These are phyloP conservation scores for Neophaeococcomyces aloes DNA, from an alignment of 2,329 filamentous ascomycete genomes.

Conservation along the genomic window DNA sequence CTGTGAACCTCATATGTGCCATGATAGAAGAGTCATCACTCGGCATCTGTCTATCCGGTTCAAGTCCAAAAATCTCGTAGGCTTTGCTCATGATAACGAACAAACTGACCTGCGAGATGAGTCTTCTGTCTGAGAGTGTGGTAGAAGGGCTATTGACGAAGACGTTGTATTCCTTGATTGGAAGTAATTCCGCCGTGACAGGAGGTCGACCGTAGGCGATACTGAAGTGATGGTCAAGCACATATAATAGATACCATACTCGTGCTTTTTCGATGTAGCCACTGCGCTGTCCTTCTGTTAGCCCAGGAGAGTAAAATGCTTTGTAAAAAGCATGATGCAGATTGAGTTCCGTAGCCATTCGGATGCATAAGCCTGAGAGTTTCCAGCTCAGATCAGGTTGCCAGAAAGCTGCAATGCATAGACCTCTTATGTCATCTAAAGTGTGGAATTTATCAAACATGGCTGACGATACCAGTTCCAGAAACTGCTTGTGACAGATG, in stretches of 20 bases:
- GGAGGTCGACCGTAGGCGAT: constrained; percentile 51
- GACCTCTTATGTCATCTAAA: constrained; percentile 47
- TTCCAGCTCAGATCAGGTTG: constrained; percentile 54
- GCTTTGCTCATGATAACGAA: constrained; percentile 48
- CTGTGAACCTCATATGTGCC: constrained; percentile 37
- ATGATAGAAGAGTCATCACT: constrained; percentile 26
- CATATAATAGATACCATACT: constrained; percentile 54
- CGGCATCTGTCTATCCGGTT: constrained; percentile 25
- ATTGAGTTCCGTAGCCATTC: constrained; percentile 48
- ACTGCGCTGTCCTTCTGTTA: constrained; percentile 22
- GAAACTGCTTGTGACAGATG: constrained; percentile 47
- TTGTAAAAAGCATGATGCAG: constrained; percentile 45
- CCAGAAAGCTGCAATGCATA: constrained; percentile 54
- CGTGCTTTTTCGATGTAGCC: constrained; percentile 42
- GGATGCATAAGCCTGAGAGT: constrained; percentile 48
- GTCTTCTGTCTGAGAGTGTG: constrained; percentile 45
- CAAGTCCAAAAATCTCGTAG: constrained; percentile 48
- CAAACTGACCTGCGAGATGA: constrained; percentile 49
- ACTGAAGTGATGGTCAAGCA: constrained; percentile 56
- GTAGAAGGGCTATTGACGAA: constrained; percentile 44
- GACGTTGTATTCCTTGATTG: constrained; percentile 47
- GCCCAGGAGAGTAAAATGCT: constrained; percentile 39
- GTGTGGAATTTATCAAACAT: constrained; percentile 50
- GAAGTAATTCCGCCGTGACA: constrained; percentile 48
- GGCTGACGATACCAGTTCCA: constrained; percentile 45